Percentiles rank a stretch among this genome's conserved stretches.
Conservation (phyloP, 345 rosid genomes). For the Murraya paniculata region DNA sequence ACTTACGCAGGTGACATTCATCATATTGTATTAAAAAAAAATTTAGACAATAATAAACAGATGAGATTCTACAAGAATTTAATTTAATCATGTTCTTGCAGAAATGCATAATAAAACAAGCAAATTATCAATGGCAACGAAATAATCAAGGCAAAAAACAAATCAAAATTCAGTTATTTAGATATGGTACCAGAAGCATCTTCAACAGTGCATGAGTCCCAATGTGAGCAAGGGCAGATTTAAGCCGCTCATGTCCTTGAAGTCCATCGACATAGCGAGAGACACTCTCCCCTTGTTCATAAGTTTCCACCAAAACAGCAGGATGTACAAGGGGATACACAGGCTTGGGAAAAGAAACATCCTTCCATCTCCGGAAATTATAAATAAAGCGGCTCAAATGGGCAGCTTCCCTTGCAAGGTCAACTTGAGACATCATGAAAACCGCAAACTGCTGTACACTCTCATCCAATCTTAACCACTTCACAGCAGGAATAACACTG, state of each 20-base stretch:
- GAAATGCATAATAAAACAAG: background rate
- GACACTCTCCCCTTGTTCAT: constrained; percentile 93
- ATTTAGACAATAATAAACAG: background rate
- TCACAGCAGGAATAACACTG: constrained; percentile 65
- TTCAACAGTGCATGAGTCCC: constrained; percentile 97
- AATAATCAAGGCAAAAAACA: constrained; percentile 1
- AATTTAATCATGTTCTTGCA: background rate
- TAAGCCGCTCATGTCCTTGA: constrained; percentile 60
- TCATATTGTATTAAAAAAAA: background rate
- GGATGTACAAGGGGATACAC: constrained; percentile 96
- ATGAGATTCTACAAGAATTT: background rate
- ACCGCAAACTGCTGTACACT: constrained; percentile 93
- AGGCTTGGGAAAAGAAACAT: constrained; percentile 98
- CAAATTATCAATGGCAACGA: background rate
- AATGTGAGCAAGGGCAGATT: constrained; percentile 84
- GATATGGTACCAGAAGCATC: constrained; percentile 81
- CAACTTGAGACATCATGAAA: constrained; percentile 98
- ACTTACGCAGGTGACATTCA: background rate
- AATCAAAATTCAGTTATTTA: background rate
- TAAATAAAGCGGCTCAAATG: constrained; percentile 89
- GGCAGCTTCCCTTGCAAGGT: constrained; percentile 99
- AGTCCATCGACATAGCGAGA: constrained; percentile 78
- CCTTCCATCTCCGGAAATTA: constrained; percentile 86
- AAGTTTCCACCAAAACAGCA: constrained; percentile 90
- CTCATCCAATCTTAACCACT: constrained; percentile 95